Evolutionary conservation across 345 rosid genomes (phyloP).

Genomic region (Salix suchowensis): DNA sequence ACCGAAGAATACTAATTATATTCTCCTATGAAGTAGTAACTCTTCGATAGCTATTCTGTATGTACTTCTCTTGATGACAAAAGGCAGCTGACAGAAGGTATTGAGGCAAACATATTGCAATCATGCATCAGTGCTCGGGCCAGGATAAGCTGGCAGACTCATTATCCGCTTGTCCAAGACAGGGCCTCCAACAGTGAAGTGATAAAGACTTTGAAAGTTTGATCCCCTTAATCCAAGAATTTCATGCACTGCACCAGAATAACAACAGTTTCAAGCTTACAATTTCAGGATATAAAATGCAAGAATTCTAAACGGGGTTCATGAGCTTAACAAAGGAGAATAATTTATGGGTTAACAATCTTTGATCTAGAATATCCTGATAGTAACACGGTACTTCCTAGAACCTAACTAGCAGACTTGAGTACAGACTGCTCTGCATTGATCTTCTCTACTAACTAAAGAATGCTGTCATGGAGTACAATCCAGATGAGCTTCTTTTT

Average conservation of each 20-base stretch:
- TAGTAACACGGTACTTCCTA: background rate
- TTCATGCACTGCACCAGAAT: conserved; percentile 53
- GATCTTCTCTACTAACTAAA: no score
- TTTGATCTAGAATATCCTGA: background rate
- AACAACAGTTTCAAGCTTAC: background rate
- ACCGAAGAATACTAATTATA: no score
- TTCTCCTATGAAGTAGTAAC: no score
- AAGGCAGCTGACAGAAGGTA: background rate
- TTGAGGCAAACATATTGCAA: background rate
- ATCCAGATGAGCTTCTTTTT: background rate
- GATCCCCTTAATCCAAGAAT: conserved; percentile 61
- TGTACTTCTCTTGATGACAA: no score
- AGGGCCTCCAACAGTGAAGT: conserved; percentile 81
- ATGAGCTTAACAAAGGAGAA: background rate
- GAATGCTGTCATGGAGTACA: background rate
- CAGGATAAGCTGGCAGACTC: conserved; percentile 91
- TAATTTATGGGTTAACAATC: background rate
- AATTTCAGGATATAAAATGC: background rate
- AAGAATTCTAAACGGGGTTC: background rate
- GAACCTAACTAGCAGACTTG: no score
- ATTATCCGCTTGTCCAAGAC: conserved; percentile 78
- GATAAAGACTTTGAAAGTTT: conserved; percentile 73
- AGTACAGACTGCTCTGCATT: no score
- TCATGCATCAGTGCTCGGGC: conserved; percentile 55
- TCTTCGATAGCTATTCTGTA: no score